These are phyloP conservation scores for Triticum timopheevii DNA, from an alignment of 176 grass and related monocot genomes.

Conservation along the genomic window DNA sequence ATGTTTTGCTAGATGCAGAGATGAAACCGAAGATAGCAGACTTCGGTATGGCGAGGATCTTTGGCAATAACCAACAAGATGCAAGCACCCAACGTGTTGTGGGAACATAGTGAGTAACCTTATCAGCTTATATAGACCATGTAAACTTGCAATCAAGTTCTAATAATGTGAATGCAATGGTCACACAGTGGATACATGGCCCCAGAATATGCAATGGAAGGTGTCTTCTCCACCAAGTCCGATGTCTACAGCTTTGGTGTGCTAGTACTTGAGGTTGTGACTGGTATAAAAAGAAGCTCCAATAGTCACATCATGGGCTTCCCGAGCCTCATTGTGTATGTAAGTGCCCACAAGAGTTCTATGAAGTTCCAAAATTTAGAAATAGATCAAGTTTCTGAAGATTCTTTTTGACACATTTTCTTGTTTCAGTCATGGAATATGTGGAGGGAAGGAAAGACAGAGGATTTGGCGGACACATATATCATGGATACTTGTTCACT, in stretches of 20 bases:
- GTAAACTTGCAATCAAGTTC: neutral
- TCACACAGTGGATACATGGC: conserved; percentile 46
- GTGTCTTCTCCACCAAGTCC: conserved; percentile 45
- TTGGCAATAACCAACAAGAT: neutral
- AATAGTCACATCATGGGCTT: neutral
- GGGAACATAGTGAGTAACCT: neutral
- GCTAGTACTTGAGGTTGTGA: conserved; percentile 46
- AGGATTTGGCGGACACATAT: neutral
- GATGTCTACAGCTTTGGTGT: conserved; percentile 57
- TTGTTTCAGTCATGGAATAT: conserved; percentile 19
- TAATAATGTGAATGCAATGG: neutral
- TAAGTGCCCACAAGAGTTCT: neutral
- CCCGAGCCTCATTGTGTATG: conserved; percentile 46
- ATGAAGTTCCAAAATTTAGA: neutral
- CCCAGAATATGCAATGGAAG: conserved; percentile 63
- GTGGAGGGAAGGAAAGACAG: neutral
- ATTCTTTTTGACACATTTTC: neutral
- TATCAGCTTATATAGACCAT: neutral
- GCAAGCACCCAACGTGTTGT: neutral
- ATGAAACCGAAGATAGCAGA: conserved; percentile 57
- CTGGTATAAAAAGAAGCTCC: conserved; percentile 40
- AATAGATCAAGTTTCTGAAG: neutral
- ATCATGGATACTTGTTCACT: neutral
- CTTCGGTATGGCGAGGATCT: conserved; percentile 61
- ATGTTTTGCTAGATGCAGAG: conserved; percentile 45